Evolutionary conservation across 164 flowering plant species (phyloP), one percentile per base, ranked within the genome.

Genomic region (Malania oleifera): DNA sequence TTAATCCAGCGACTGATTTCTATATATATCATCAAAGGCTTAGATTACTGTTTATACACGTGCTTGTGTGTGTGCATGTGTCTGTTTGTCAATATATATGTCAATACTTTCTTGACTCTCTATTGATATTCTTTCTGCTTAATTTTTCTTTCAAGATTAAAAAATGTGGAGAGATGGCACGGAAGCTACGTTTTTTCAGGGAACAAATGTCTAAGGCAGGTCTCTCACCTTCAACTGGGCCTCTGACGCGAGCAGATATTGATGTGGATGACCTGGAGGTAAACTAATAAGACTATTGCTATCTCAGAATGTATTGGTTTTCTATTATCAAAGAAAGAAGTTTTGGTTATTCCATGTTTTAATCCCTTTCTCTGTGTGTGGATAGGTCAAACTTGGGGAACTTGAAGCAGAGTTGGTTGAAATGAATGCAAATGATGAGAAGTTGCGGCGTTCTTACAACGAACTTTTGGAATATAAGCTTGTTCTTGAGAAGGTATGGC

Each of bases 361-460:
- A n/a, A 1, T 38, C 14, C 13, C 13, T 31, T 31, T 31, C 9
- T 31, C 9, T 31, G 35, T 31, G 35, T 31, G 35, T 4, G 9
- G 35, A 4, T 24, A 49, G 53, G 28, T 23, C 13, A 49, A 49
- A 24, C 53, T 49, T 49, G 53, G 28, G 18, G 53, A 49, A 49
- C 28, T 49, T 49, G 53, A 49, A 49, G 31, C 29, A 1, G 53
- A 49, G 5, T n/a, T 49, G 28, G 13, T 49, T 9, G 53, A 49
- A 18, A 49, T 49, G n/a, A 49, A 49, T 24, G 14, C 29, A 27
- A 49, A 49, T 15, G n/a, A 17, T 49, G 53, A 49, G 6, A 49
- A 49, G 53, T 27, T 49, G 27, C 53, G 7, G 28, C 53, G 28
- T 49, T 1, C 29, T 49, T 49, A 49, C 23, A 49, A 24, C 15